These are phyloP conservation scores for Boletus coccyginus DNA, from an alignment of 768 basidiomycete species.

Conservation along the genomic window DNA sequence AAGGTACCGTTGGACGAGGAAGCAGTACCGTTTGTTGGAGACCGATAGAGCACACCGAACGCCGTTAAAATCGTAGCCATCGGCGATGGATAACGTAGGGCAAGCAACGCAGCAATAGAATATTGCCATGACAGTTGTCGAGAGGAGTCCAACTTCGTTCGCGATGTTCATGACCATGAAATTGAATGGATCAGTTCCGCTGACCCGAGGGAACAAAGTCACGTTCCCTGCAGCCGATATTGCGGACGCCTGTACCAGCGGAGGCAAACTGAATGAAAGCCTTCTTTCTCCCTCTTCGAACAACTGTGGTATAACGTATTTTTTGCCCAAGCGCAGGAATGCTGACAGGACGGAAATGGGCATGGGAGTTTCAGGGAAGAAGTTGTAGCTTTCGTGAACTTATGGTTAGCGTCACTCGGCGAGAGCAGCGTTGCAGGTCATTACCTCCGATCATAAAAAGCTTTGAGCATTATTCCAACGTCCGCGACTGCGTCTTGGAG, in stretches of 20 bases:
- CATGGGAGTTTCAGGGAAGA: constrained; percentile 6
- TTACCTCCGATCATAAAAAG: constrained; percentile 20
- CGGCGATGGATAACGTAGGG: background rate
- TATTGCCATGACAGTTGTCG: background rate
- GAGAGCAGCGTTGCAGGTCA: background rate
- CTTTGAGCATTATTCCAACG: constrained; percentile 15
- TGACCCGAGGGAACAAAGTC: constrained; percentile 5
- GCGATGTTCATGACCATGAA: constrained; percentile 16
- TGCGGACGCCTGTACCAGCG: background rate
- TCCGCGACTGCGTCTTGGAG: constrained; percentile 16
- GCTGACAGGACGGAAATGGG: constrained; percentile 5
- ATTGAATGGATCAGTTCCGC: constrained; percentile 7
- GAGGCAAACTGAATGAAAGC: background rate
- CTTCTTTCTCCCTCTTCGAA: constrained; percentile 8
- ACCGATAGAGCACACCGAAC: background rate
- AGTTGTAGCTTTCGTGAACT: constrained; percentile 3
- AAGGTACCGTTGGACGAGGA: constrained; percentile 2
- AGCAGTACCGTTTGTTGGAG: background rate
- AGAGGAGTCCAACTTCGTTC: constrained; percentile 8
- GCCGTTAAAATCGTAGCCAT: constrained; percentile 11
- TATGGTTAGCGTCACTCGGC: background rate
- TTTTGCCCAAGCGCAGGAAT: constrained; percentile 15
- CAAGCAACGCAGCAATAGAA: constrained; percentile 9
- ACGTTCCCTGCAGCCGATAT: background rate
- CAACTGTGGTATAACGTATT: constrained; percentile 11